These are phyloP conservation scores for Cladophialophora psammophila DNA, from an alignment of 2,329 filamentous ascomycete species.

Conservation along the genomic window DNA sequence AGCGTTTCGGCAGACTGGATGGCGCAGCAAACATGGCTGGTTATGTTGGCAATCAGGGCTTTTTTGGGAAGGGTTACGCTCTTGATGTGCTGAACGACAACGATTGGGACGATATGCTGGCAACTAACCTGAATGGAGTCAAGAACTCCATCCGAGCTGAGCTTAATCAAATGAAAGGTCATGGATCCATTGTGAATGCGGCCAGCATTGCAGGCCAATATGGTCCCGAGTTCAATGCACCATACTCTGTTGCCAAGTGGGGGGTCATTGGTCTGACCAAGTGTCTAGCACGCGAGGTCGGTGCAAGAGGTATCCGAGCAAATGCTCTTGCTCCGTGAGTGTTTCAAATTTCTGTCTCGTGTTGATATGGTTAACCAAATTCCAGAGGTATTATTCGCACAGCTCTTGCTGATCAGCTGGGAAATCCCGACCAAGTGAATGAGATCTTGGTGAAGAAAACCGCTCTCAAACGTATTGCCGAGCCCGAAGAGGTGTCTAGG, in stretches of 20 bases:
- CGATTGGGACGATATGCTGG: constrained; percentile 20
- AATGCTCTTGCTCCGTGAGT: constrained; percentile 38
- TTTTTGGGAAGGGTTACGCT: constrained; percentile 7
- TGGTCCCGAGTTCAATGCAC: constrained; percentile 40
- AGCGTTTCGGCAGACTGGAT: not conserved
- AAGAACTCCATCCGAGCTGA: constrained; percentile 23
- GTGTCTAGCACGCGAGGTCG: constrained; percentile 45
- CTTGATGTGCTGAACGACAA: constrained; percentile 1
- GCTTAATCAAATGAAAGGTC: constrained; percentile 18
- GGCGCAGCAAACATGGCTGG: constrained; percentile 18
- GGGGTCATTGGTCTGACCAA: constrained; percentile 55
- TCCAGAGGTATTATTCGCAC: constrained; percentile 14
- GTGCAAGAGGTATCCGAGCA: constrained; percentile 45
- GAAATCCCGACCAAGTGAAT: constrained; percentile 5
- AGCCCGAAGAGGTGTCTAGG: constrained; percentile 12
- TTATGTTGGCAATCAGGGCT: constrained; percentile 6
- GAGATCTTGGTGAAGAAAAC: constrained; percentile 1
- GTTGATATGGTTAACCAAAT: not conserved
- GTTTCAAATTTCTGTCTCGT: not conserved
- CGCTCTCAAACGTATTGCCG: constrained; percentile 5
- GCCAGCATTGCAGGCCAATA: constrained; percentile 19
- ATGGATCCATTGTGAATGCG: constrained; percentile 26
- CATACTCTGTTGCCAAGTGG: constrained; percentile 54
- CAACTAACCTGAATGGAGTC: constrained; percentile 23
- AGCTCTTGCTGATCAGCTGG: not conserved